Conservation (phyloP, 768 basidiomycete species). For the Tricholoma flavovirens region DNA sequence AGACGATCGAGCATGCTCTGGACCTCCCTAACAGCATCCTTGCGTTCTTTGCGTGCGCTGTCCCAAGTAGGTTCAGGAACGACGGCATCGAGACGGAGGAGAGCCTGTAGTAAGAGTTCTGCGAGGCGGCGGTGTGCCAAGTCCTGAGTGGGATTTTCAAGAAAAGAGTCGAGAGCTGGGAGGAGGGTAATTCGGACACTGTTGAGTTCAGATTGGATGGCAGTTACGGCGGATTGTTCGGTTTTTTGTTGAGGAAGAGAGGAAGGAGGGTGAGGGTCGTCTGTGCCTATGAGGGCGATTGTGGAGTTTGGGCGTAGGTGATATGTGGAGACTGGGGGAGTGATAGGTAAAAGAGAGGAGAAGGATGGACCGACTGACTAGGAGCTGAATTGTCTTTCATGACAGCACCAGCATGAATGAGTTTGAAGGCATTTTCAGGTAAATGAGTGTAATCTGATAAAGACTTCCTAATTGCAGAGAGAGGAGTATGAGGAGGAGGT, state of each 20-base stretch:
- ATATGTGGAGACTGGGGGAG: slow-evolving; percentile 62
- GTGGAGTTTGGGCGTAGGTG: slow-evolving; percentile 61
- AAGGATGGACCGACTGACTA: slow-evolving; percentile 32
- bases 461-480: slow-evolving; percentile 50
- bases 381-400: slow-evolving; percentile 78
- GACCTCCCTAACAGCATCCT: slow-evolving; percentile 81
- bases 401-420: slow-evolving; percentile 86
- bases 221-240: slow-evolving; percentile 45
- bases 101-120: slow-evolving; percentile 81
- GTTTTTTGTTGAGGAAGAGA: slow-evolving; percentile 25
- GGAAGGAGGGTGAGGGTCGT: slow-evolving; percentile 21
- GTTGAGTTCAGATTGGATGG: slow-evolving; percentile 51
- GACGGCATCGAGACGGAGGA: slow-evolving; percentile 83
- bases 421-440: slow-evolving; percentile 65
- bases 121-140: slow-evolving; percentile 55
- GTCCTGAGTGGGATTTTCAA: slow-evolving; percentile 24
- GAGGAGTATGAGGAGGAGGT: slow-evolving; percentile 54
- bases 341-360: slow-evolving; percentile 4
- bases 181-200: slow-evolving; percentile 48
- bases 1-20: slow-evolving; percentile 77
- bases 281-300: slow-evolving; percentile 61
- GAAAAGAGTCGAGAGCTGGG: slow-evolving; percentile 54
- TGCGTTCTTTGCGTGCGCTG: slow-evolving; percentile 72
- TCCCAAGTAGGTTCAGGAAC: slow-evolving; percentile 70
- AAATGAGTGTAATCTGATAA: slow-evolving; percentile 76